Evolutionary conservation across 805 yeast genomes (phyloP).

Genomic region (Blastobotrys muscicola): DNA sequence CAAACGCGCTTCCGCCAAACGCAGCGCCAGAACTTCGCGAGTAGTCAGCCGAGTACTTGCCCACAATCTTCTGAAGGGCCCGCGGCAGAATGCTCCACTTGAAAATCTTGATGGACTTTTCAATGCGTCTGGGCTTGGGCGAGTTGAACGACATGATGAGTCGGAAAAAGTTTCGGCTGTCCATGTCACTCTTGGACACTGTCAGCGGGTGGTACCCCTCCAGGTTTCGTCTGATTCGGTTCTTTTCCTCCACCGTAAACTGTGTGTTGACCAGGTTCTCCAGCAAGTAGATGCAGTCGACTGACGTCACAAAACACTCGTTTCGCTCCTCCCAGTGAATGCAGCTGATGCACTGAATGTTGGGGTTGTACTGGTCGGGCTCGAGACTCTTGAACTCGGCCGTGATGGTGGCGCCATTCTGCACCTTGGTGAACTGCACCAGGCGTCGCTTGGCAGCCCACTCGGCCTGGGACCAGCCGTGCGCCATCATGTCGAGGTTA

Average conservation of each 20-base stretch:
- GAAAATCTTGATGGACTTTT: conserved; percentile 61
- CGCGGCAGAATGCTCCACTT: conserved; percentile 44
- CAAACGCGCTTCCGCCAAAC: conserved; percentile 1
- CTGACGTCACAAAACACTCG: conserved; percentile 51
- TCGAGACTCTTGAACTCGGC: conserved; percentile 33
- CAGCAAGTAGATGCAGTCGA: conserved; percentile 48
- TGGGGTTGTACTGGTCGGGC: conserved; percentile 30
- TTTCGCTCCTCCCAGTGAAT: conserved; percentile 44
- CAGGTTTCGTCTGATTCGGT: conserved; percentile 55
- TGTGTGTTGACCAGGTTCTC: conserved; percentile 46
- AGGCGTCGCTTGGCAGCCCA: conserved; percentile 35
- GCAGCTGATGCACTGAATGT: conserved; percentile 45
- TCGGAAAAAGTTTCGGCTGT: conserved; percentile 33
- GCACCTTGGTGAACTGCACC: conserved; percentile 37
- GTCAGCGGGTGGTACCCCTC: conserved; percentile 57
- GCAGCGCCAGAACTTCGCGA: conserved; percentile 8
- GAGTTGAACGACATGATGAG: conserved; percentile 50
- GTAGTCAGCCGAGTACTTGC: conserved; percentile 39
- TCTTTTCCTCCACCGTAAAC: conserved; percentile 60
- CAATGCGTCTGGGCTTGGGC: conserved; percentile 62
- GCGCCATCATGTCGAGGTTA: conserved; percentile 30
- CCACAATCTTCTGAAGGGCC: conserved; percentile 48
- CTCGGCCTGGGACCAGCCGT: conserved; percentile 42
- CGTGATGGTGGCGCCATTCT: conserved; percentile 27
- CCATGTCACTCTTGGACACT: conserved; percentile 39